Conservation (phyloP, 768 basidiomycete species). For the Polyporus arcularius region DNA sequence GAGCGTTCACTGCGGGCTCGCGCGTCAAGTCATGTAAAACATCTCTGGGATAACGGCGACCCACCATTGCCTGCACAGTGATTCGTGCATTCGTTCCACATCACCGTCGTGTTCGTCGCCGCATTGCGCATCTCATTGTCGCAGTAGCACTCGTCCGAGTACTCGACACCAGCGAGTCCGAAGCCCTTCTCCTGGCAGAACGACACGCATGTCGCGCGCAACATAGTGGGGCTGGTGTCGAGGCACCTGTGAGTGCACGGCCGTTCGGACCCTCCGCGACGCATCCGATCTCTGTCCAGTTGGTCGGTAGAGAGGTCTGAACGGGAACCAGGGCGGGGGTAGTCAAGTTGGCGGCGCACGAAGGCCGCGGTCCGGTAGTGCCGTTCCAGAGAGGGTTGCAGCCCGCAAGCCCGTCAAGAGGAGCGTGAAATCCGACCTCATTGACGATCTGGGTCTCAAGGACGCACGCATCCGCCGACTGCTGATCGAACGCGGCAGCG, state of each 20-base stretch:
- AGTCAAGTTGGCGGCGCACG: slow-evolving; percentile 6
- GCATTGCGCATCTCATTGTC: slow-evolving; percentile 25
- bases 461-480: slow-evolving; percentile 21
- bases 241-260: slow-evolving; percentile 24
- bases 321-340: slow-evolving; percentile 17
- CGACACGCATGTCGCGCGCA: slow-evolving; percentile 20
- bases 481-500: slow-evolving; percentile 21
- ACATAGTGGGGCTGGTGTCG: slow-evolving; percentile 25
- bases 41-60: neutral
- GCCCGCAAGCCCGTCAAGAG: slow-evolving; percentile 23
- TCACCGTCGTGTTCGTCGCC: slow-evolving; percentile 17
- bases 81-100: slow-evolving; percentile 21
- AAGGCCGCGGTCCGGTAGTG: slow-evolving; percentile 3
- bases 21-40: neutral
- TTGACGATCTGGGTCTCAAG: slow-evolving; percentile 19
- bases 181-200: slow-evolving; percentile 27
- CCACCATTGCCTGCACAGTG: slow-evolving; percentile 25
- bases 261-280: slow-evolving; percentile 27
- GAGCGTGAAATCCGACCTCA: slow-evolving; percentile 18
- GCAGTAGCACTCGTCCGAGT: slow-evolving; percentile 29
- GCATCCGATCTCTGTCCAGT: slow-evolving; percentile 26
- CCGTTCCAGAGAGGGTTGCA: slow-evolving; percentile 24
- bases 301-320: slow-evolving; percentile 15
- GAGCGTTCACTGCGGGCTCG: neutral
- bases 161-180: slow-evolving; percentile 30